A percentile compares a stretch with the other conserved stretches of the same genome.
Conservation (phyloP, 2,329 filamentous ascomycete genomes). For the Fusarium beomiforme region DNA sequence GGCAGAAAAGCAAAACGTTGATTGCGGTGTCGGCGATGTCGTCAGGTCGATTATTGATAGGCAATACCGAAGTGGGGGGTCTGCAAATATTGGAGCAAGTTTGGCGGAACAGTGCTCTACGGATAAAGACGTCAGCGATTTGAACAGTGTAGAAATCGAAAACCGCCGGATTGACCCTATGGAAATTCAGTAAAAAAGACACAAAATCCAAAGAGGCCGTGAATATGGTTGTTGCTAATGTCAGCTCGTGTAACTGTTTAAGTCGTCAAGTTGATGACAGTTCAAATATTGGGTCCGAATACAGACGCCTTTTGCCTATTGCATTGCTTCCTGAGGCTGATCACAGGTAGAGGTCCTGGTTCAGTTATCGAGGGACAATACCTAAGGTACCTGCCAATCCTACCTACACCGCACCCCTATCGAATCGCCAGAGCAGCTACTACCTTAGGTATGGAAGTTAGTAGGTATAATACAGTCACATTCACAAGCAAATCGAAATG, state of each 20-base stretch:
- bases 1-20: constrained; percentile 6
- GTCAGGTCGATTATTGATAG: constrained; percentile 32
- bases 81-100: constrained; percentile 37
- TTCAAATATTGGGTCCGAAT: constrained; percentile 4
- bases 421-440: background rate
- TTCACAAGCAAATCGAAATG: background rate
- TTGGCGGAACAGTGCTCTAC: constrained; percentile 33
- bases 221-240: background rate
- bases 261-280: constrained; percentile 6
- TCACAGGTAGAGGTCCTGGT: constrained; percentile 3
- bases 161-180: background rate
- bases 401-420: constrained; percentile 1
- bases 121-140: constrained; percentile 30
- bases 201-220: background rate
- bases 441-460: no score
- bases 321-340: constrained; percentile 39
- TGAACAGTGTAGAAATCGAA: background rate
- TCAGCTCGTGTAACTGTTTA: background rate
- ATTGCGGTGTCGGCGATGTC: constrained; percentile 39
- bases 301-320: constrained; percentile 5
- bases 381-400: background rate
- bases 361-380: background rate
- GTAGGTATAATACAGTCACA: background rate
- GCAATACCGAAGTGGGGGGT: constrained; percentile 23
- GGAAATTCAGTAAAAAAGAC: background rate